These are phyloP conservation scores for Annulohypoxylon maeteangense DNA, from an alignment of 495 filamentous ascomycete genomes.

Conservation along the genomic window DNA sequence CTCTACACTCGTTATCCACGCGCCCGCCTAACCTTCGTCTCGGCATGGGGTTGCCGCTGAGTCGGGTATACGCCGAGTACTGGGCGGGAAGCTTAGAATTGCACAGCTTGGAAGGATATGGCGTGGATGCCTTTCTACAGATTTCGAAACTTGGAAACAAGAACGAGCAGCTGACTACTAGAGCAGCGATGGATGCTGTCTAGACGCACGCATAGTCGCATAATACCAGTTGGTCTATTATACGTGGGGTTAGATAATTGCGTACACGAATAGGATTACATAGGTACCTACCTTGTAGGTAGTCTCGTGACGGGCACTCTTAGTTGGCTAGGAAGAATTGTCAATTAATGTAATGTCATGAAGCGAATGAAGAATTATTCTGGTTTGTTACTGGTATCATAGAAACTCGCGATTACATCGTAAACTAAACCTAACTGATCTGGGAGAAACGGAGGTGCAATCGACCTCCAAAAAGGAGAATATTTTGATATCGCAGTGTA, in stretches of 20 bases:
- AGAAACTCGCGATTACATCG: slow-evolving; percentile 50
- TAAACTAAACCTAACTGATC: slow-evolving; percentile 50
- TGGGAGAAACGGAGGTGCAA: slow-evolving; percentile 37
- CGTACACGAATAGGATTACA: background rate
- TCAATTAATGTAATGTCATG: slow-evolving; percentile 6
- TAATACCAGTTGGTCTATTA: background rate
- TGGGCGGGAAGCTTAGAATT: slow-evolving; percentile 95
- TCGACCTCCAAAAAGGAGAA: slow-evolving; percentile 44
- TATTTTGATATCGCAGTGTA: slow-evolving; percentile 41
- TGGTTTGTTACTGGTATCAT: slow-evolving; percentile 46
- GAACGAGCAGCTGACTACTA: slow-evolving; percentile 92
- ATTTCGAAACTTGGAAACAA: slow-evolving; percentile 98
- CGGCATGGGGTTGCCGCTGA: slow-evolving; percentile 94
- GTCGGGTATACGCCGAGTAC: slow-evolving; percentile 96
- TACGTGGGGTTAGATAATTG: background rate
- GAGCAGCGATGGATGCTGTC: slow-evolving; percentile 89
- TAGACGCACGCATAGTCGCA: slow-evolving; percentile 51
- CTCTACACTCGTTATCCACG: slow-evolving; percentile 78
- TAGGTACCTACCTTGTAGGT: no score
- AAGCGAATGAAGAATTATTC: slow-evolving; percentile 5
- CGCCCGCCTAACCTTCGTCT: slow-evolving; percentile 88
- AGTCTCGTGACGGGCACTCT: background rate
- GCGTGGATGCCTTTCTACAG: slow-evolving; percentile 96
- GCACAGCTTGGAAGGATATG: slow-evolving; percentile 95
- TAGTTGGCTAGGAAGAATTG: background rate